Percentiles rank a stretch among this genome's conserved stretches.
These are phyloP conservation scores for Stagonosporopsis chrysanthemi DNA, from an alignment of 2,329 filamentous ascomycete genomes.

Conservation along the genomic window DNA sequence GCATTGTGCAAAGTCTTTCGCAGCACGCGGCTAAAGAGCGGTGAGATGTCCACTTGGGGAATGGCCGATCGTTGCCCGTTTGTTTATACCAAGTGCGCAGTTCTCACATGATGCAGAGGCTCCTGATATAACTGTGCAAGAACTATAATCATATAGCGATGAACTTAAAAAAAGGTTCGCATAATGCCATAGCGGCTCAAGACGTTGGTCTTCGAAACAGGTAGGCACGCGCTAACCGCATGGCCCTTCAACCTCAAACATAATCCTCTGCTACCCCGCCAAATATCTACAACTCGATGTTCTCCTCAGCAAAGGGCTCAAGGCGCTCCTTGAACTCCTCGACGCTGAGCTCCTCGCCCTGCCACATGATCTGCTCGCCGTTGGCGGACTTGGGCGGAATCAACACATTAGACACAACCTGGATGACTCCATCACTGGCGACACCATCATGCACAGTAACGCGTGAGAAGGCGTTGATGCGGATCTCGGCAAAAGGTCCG, in stretches of 20 bases:
- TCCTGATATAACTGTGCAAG: background rate
- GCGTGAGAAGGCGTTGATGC: constrained; percentile 74
- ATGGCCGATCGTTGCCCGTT: constrained; percentile 16
- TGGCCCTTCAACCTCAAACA: constrained; percentile 8
- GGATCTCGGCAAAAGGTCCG: constrained; percentile 73
- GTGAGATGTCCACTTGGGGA: constrained; percentile 2
- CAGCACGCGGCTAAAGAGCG: constrained; percentile 14
- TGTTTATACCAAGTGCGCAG: background rate
- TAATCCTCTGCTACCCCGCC: background rate
- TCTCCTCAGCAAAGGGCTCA: constrained; percentile 42
- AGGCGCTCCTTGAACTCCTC: constrained; percentile 67
- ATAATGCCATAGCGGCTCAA: constrained; percentile 9
- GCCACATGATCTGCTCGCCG: constrained; percentile 46
- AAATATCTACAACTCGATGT: constrained; percentile 39
- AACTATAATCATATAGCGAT: background rate
- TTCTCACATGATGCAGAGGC: constrained; percentile 8
- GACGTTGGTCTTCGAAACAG: background rate
- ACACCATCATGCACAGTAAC: constrained; percentile 75
- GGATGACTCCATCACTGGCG: constrained; percentile 81
- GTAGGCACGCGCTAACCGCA: constrained; percentile 5
- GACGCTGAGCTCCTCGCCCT: constrained; percentile 62
- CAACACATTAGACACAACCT: constrained; percentile 75
- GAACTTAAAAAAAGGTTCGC: constrained; percentile 10
- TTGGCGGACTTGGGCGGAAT: constrained; percentile 71
- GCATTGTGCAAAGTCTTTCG: background rate